A percentile compares a stretch with the other conserved stretches of the same genome.
Evolutionary conservation across 2,329 filamentous ascomycete species (phyloP).

Genomic region (Fonsecaea erecta): DNA sequence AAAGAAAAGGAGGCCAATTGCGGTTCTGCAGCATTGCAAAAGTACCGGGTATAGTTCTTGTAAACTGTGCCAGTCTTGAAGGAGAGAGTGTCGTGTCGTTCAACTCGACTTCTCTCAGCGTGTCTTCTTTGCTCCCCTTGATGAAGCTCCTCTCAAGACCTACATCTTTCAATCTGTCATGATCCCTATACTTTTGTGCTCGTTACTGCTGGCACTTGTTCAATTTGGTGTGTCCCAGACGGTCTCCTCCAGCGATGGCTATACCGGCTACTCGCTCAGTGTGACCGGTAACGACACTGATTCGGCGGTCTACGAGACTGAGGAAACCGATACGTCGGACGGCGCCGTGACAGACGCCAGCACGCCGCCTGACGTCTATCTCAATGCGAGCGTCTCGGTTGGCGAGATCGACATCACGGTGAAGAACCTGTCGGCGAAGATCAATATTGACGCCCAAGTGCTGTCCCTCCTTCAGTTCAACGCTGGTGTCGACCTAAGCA

Average conservation of each 20-base stretch:
- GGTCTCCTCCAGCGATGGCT: constrained; percentile 47
- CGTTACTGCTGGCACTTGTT: constrained; percentile 2
- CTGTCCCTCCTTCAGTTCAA: constrained; percentile 64
- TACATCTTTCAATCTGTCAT: neutral
- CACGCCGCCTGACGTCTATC: constrained; percentile 61
- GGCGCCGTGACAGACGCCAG: constrained; percentile 44
- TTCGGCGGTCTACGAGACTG: constrained; percentile 60
- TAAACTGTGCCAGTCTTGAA: neutral
- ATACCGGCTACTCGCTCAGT: constrained; percentile 61
- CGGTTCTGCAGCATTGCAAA: neutral
- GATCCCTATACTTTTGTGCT: neutral
- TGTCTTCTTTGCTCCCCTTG: neutral
- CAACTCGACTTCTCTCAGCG: neutral
- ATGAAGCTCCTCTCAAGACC: neutral
- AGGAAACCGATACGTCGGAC: constrained; percentile 50
- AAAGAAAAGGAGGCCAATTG: neutral
- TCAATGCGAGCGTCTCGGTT: constrained; percentile 64
- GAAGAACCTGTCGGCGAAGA: constrained; percentile 64
- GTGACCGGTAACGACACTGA: constrained; percentile 50
- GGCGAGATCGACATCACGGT: constrained; percentile 64
- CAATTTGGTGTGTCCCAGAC: constrained; percentile 15
- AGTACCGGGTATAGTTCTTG: neutral
- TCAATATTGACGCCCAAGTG: constrained; percentile 65
- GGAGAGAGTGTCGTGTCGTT: neutral
- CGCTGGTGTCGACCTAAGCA: constrained; percentile 63